phyloP scores from a whole-genome alignment of 2,329 filamentous ascomycete genomes.

The Emmonsiellopsis sp. region DNA sequence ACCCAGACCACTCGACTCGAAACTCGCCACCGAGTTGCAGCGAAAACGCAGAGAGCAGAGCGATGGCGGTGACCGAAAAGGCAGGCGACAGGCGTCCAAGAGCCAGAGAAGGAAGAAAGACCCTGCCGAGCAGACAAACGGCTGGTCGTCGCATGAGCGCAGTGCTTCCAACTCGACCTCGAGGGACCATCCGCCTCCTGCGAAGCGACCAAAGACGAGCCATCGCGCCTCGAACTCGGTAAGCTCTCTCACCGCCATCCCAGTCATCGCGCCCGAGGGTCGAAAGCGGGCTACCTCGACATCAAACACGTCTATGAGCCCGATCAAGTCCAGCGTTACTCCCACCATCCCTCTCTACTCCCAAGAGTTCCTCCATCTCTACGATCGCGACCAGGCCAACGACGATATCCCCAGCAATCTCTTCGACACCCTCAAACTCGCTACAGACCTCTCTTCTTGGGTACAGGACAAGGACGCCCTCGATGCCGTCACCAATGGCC shows the following conservation, averaged over 20 bases:
- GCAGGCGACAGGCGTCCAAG: constrained; percentile 66
- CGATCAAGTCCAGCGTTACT: constrained; percentile 56
- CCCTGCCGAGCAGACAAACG: constrained; percentile 55
- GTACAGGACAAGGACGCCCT: constrained; percentile 63
- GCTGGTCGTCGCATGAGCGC: constrained; percentile 47
- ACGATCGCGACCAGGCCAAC: constrained; percentile 52
- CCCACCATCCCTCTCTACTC: constrained; percentile 64
- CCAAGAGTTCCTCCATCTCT: constrained; percentile 63
- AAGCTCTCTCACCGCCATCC: constrained; percentile 49
- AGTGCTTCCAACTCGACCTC: constrained; percentile 42
- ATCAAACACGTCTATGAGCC: constrained; percentile 59
- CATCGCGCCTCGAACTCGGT: constrained; percentile 72
- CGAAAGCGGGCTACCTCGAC: constrained; percentile 47
- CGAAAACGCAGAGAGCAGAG: constrained; percentile 50
- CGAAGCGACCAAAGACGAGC: constrained; percentile 72
- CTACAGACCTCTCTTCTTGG: constrained; percentile 68
- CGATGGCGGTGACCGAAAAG: constrained; percentile 57
- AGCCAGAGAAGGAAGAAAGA: constrained; percentile 70
- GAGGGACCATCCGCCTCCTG: constrained; percentile 46
- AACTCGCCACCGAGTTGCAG: constrained; percentile 66
- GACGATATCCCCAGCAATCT: constrained; percentile 61
- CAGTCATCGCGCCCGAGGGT: constrained; percentile 52
- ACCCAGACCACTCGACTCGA: constrained; percentile 63
- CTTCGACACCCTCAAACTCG: constrained; percentile 65
- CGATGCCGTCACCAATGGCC: constrained; percentile 56